Evolutionary conservation across 2,329 filamentous ascomycete species (phyloP), one percentile per base, ranked within the genome.

Genomic region (Parascedosporium putredinis): DNA sequence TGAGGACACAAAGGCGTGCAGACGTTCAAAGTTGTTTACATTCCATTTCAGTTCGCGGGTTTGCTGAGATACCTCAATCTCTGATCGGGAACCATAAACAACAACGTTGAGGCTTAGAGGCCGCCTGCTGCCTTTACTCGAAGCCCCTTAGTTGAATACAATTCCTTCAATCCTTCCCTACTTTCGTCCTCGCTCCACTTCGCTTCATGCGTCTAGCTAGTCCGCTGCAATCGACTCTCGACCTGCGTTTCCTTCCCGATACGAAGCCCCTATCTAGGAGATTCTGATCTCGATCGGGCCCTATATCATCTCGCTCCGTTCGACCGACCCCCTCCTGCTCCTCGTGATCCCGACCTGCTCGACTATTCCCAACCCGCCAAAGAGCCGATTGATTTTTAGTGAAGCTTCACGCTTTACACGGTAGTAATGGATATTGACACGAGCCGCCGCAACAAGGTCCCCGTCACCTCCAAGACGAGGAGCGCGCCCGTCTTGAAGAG

Each of bases 401-500:
- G 27, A 31, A 12, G 27, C 12, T 31, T 20, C 20, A 6, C 18
- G 12, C 20, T 23, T 12, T 8, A 25, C 47, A 51, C 49, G 46
- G 53, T 52, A 47, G 45, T 59, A 52, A 66, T 71, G 66, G 67
- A 71, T 54, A 89, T 95, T 61, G 91, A 97, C 69, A 79, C 79
- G 58, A 83, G 75, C 59, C 83, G 91, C 65, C 86, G 91, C 64
- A 97, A 97, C 72, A 85, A 86, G 71, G 79, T 81, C 64, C 93
- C 38, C 82, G 91, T 54, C 78, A 84, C 54, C 72, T 98, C 51
- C 81, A 83, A 27, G 88, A 96, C 55, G 70, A 76, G 16, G 93
- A 98, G 75, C 82, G 86, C 56, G 81, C 84, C 57, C 81, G 84
- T 53, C 75, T 98, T 52, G 88, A 96, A 54, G 90, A 97, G 66